phyloP scores from a whole-genome alignment of 192 early-diverging fungal species.

The Backusella australiensis region DNA sequence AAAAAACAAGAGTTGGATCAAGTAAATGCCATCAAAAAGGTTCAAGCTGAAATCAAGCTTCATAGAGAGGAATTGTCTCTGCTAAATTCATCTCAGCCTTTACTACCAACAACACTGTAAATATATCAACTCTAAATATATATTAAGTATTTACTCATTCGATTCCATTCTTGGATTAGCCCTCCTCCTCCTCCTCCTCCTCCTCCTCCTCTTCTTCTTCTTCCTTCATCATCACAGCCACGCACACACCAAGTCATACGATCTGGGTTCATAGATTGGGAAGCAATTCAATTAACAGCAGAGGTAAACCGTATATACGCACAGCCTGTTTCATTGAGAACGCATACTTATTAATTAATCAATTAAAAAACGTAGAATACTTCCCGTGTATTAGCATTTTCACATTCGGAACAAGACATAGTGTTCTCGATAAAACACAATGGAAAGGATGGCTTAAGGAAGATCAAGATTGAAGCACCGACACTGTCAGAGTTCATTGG shows the following conservation, averaged over 20 bases:
- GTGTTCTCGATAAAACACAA: neutral
- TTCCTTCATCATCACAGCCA: neutral
- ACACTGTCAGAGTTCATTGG: slow-evolving; percentile 4
- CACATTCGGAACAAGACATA: neutral
- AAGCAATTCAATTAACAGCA: neutral
- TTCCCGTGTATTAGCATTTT: neutral
- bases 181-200: neutral
- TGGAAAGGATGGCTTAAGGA: slow-evolving; percentile 12
- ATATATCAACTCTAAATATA: neutral
- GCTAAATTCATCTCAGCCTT: neutral
- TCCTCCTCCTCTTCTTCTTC: neutral
- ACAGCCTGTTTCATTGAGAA: no score
- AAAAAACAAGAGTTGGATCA: neutral
- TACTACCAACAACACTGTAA: neutral
- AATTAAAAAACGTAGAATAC: neutral
- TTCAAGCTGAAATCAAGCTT: neutral
- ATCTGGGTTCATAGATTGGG: neutral
- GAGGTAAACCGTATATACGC: neutral
- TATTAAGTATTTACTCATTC: no score
- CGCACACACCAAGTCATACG: neutral
- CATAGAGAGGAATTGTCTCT: neutral
- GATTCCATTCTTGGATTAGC: no score
- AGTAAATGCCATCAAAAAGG: neutral
- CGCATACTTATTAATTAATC: neutral
- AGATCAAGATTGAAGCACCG: slow-evolving; percentile 10